Percentiles rank a stretch among this genome's conserved stretches.
phyloP scores from a whole-genome alignment of 2,329 filamentous ascomycete species.

The Apiospora sp. region DNA sequence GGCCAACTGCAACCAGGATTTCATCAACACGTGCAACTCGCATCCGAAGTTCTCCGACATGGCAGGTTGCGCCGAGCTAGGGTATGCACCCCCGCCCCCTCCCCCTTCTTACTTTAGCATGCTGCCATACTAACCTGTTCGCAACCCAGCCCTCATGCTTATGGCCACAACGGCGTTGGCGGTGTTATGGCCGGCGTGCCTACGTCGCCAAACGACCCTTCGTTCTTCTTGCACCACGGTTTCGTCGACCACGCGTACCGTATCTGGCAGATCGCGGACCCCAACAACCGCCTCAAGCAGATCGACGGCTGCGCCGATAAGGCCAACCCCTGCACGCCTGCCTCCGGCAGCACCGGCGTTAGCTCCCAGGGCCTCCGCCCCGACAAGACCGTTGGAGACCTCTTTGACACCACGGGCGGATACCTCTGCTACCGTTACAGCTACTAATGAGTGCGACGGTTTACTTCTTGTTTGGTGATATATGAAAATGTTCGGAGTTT shows the following conservation, averaged over 20 bases:
- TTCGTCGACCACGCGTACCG: conserved; percentile 36
- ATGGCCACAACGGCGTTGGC: conserved; percentile 47
- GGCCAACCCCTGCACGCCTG: conserved; percentile 38
- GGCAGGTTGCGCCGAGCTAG: conserved; percentile 43
- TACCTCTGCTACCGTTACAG: conserved; percentile 44
- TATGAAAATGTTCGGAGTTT: not conserved
- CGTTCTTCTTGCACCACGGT: conserved; percentile 39
- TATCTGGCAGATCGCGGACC: conserved; percentile 35
- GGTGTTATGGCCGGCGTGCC: conserved; percentile 46
- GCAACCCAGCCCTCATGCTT: conserved; percentile 43
- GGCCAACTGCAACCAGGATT: conserved; percentile 39
- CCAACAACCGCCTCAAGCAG: conserved; percentile 28
- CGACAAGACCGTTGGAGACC: conserved; percentile 36
- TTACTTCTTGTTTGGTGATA: not conserved
- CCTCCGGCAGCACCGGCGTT: conserved; percentile 38
- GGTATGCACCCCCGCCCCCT: conserved; percentile 37
- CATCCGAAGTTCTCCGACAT: conserved; percentile 41
- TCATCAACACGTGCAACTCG: conserved; percentile 44
- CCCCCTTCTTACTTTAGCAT: not conserved
- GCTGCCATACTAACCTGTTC: conserved; percentile 29
- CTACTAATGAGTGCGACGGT: conserved; percentile 32
- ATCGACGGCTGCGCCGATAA: conserved; percentile 39
- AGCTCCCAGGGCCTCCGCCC: conserved; percentile 39
- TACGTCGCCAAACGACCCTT: conserved; percentile 44
- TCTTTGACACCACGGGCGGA: conserved; percentile 40